Percentiles rank a stretch among this genome's conserved stretches.
phyloP scores from a whole-genome alignment of 345 rosid genomes.

The Iberis pinnata region DNA sequence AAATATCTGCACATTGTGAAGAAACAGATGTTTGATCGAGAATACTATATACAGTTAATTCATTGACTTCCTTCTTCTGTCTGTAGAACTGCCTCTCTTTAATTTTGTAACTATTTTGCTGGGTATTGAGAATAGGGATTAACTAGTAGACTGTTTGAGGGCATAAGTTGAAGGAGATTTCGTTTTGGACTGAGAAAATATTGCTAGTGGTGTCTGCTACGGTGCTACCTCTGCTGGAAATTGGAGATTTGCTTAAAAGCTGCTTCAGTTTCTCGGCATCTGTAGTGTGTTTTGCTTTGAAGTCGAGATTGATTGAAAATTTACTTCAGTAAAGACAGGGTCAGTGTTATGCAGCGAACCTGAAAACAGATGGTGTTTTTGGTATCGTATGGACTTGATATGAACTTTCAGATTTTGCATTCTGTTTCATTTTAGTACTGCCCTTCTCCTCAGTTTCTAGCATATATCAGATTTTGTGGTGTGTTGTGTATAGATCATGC shows the following conservation, averaged over 20 bases:
- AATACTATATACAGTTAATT: not conserved
- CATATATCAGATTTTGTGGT: conserved; percentile 35
- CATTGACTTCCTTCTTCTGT: conserved; percentile 10
- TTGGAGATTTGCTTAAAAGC: conserved; percentile 19
- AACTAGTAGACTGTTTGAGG: conserved; percentile 8
- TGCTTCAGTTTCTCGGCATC: conserved; percentile 26
- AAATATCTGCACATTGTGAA: conserved; percentile 23
- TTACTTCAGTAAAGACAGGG: conserved; percentile 18
- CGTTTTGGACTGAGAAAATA: conserved; percentile 14
- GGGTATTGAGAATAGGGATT: conserved; percentile 9
- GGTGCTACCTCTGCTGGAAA: conserved; percentile 17
- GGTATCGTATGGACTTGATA: conserved; percentile 19
- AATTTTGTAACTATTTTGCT: conserved; percentile 2
- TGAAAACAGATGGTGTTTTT: conserved; percentile 19
- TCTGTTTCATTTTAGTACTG: conserved; percentile 19
- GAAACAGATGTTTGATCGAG: conserved; percentile 15
- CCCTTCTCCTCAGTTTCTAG: conserved; percentile 25
- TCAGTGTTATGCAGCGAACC: conserved; percentile 21
- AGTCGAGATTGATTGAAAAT: conserved; percentile 12
- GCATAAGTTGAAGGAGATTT: not conserved
- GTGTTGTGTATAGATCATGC: conserved; percentile 65
- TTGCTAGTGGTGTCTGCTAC: conserved; percentile 15
- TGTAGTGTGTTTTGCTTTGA: conserved; percentile 22
- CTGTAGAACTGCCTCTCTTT: conserved; percentile 15
- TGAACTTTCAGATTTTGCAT: conserved; percentile 21